Conservation (phyloP, 2,329 filamentous ascomycete species). For the Clonostachys chloroleuca region DNA sequence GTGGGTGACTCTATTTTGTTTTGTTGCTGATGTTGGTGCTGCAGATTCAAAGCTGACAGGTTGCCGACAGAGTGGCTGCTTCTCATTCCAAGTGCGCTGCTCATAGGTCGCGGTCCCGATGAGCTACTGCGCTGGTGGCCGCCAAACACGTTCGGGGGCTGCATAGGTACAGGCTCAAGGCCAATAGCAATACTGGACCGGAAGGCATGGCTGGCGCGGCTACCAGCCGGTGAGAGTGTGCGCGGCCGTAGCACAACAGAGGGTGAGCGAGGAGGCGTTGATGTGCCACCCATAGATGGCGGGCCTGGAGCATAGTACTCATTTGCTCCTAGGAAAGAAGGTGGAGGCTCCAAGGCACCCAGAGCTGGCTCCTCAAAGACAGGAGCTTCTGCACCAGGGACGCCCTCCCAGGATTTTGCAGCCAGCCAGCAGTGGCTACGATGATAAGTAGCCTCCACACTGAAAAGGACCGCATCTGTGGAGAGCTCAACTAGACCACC, state of each 20-base stretch:
- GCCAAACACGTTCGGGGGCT: conserved; percentile 18
- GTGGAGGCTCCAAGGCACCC: conserved; percentile 30
- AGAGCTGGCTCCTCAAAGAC: conserved; percentile 23
- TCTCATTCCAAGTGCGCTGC: conserved; percentile 21
- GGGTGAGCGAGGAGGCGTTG: conserved; percentile 22
- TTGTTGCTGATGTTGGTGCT: conserved; percentile 2
- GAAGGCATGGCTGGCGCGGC: conserved; percentile 21
- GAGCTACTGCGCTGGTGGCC: conserved; percentile 28
- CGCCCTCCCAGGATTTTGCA: conserved; percentile 43
- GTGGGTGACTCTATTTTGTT: no score
- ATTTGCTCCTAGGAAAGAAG: conserved; percentile 17
- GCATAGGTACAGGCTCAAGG: conserved; percentile 34
- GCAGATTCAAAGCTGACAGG: conserved; percentile 16
- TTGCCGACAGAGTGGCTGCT: conserved; percentile 23
- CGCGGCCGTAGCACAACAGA: conserved; percentile 26
- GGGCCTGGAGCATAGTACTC: conserved; percentile 6
- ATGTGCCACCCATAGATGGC: conserved; percentile 10
- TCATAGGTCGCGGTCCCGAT: conserved; percentile 21
- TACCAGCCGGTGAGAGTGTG: conserved; percentile 25
- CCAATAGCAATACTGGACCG: conserved; percentile 38
- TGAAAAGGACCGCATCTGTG: conserved; percentile 55
- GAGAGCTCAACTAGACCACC: conserved; percentile 54
- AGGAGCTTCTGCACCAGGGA: conserved; percentile 16
- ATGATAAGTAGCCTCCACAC: conserved; percentile 56
- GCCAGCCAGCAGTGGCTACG: conserved; percentile 53